A percentile compares a stretch with the other conserved stretches of the same genome.
Evolutionary conservation across 345 rosid species (phyloP).

Genomic region (Tarenaya hassleriana): DNA sequence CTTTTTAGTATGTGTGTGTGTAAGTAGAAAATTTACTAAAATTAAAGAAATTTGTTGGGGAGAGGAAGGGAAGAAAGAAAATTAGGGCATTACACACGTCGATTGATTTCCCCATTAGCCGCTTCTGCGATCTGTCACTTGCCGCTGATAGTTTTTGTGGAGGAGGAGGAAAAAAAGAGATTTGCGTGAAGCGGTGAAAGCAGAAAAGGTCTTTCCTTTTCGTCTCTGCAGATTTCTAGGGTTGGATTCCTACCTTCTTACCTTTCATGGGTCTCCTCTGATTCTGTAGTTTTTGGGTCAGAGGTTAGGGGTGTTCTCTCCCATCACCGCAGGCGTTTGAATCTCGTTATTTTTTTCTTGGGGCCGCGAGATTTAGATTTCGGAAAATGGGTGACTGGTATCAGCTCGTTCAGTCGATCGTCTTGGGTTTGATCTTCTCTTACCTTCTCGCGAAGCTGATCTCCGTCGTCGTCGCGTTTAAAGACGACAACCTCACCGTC

Average conservation of each 20-base stretch:
- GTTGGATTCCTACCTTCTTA: slow-evolving; percentile 3
- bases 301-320: background rate
- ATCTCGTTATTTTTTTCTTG: background rate
- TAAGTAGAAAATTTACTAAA: background rate
- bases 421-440: slow-evolving; percentile 74
- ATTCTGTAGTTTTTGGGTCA: background rate
- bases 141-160: background rate
- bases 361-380: background rate
- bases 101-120: slow-evolving; percentile 19
- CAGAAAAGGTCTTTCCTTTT: slow-evolving; percentile 17
- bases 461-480: slow-evolving; percentile 69
- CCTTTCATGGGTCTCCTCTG: slow-evolving; percentile 7
- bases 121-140: slow-evolving; percentile 21
- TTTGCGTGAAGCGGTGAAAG: slow-evolving; percentile 22
- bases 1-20: too few species aligned
- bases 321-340: slow-evolving; percentile 8
- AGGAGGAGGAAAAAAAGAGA: background rate
- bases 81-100: slow-evolving; percentile 19
- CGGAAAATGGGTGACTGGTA: slow-evolving; percentile 54
- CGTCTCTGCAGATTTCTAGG: slow-evolving; percentile 16
- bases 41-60: background rate
- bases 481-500: slow-evolving; percentile 61
- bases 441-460: slow-evolving; percentile 89
- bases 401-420: slow-evolving; percentile 53
- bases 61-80: background rate